Conservation (phyloP, 2,329 filamentous ascomycete genomes). For the Sclerotinia nivalis region DNA sequence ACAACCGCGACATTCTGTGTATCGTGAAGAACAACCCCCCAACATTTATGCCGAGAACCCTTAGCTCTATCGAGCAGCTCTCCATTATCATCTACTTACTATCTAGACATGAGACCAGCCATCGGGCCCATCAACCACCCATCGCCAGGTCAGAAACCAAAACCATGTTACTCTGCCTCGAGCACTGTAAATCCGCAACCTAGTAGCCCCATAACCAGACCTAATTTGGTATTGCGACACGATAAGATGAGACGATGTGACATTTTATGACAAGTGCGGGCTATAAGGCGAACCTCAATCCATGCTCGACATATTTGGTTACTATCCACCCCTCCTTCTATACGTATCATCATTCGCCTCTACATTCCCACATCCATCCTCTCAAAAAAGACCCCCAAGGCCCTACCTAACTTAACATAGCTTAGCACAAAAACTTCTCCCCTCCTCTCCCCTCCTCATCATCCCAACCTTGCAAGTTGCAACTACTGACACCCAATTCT, state of each 20-base stretch:
- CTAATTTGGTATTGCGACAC: not conserved
- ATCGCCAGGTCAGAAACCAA: not conserved
- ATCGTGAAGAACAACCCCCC: not conserved
- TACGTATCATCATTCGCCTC: not conserved
- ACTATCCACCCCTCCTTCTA: not conserved
- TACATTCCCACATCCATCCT: not conserved
- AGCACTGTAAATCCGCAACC: not conserved
- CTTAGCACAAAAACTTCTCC: too few relatives aligned
- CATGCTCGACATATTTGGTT: not conserved
- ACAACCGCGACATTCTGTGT: not conserved
- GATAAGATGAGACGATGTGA: not conserved
- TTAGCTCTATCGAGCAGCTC: not conserved
- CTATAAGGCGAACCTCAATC: not conserved
- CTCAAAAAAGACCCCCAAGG: too few relatives aligned
- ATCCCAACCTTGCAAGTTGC: not conserved
- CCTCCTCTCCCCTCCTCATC: not conserved
- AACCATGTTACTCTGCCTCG: not conserved
- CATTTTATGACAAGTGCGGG: not conserved
- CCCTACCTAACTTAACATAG: too few relatives aligned
- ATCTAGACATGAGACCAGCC: conserved; percentile 2
- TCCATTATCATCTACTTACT: not conserved
- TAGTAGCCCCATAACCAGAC: not conserved
- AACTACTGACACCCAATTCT: not conserved
- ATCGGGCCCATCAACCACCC: not conserved
- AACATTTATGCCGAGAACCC: not conserved